These are phyloP conservation scores for Lomentospora prolificans DNA, from an alignment of 2,329 filamentous ascomycete genomes.

Conservation along the genomic window DNA sequence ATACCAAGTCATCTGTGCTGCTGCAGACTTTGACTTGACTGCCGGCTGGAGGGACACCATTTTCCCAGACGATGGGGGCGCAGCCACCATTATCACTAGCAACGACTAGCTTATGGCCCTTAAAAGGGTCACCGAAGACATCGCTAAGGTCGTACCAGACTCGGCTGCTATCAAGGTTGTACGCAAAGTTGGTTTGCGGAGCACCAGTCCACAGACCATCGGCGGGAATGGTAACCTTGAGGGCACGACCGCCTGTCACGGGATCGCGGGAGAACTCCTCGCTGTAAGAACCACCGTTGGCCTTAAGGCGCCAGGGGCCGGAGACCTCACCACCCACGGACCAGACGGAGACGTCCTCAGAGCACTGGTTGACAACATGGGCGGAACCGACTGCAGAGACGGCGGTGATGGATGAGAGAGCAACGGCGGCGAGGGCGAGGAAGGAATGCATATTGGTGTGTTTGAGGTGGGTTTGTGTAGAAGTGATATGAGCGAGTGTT, in stretches of 20 bases:
- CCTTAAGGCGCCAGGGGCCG: constrained; percentile 16
- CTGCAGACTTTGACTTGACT: constrained; percentile 28
- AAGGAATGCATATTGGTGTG: constrained; percentile 3
- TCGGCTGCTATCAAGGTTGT: constrained; percentile 22
- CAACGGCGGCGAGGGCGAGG: not conserved
- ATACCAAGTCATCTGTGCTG: constrained; percentile 20
- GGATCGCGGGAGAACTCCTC: constrained; percentile 26
- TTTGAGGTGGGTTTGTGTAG: not conserved
- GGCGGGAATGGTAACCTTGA: constrained; percentile 25
- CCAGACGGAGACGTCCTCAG: constrained; percentile 25
- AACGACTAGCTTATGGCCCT: constrained; percentile 21
- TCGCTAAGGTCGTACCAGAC: constrained; percentile 31
- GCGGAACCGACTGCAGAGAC: constrained; percentile 23
- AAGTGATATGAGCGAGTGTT: not conserved
- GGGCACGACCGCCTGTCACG: constrained; percentile 25
- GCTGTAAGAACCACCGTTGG: constrained; percentile 19
- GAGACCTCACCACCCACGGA: constrained; percentile 24
- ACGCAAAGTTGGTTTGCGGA: constrained; percentile 30
- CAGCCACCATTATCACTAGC: constrained; percentile 20
- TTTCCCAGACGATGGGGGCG: constrained; percentile 24
- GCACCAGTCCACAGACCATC: constrained; percentile 29
- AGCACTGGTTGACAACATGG: constrained; percentile 26
- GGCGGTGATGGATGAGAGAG: constrained; percentile 16
- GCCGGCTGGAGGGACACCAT: constrained; percentile 24
- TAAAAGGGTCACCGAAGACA: constrained; percentile 29